phyloP scores from a whole-genome alignment of 345 rosid species.

The Eucalyptus rudis region DNA sequence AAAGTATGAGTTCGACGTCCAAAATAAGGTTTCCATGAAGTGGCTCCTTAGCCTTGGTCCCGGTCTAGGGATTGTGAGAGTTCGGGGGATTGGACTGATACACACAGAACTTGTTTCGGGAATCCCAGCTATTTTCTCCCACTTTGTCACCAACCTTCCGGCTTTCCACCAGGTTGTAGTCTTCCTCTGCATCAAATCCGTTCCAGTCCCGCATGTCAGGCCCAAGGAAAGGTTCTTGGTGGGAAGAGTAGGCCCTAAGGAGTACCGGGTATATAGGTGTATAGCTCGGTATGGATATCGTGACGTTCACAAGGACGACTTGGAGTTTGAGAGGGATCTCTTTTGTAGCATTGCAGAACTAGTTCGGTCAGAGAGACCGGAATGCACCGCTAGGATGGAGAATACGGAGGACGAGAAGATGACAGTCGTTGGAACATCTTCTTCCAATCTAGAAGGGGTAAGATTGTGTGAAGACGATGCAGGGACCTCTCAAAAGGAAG shows the following conservation, averaged over 20 bases:
- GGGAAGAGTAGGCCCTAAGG: slow-evolving; percentile 82
- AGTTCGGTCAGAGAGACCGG: slow-evolving; percentile 45
- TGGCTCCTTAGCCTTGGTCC: slow-evolving; percentile 88
- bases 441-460: slow-evolving; percentile 43
- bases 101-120: slow-evolving; percentile 92
- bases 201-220: slow-evolving; percentile 87
- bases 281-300: slow-evolving; percentile 92
- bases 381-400: slow-evolving; percentile 4
- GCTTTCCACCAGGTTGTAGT: slow-evolving; percentile 94
- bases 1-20: slow-evolving; percentile 83
- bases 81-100: slow-evolving; percentile 83
- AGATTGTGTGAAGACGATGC: slow-evolving; percentile 30
- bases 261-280: slow-evolving; percentile 74
- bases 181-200: slow-evolving; percentile 90
- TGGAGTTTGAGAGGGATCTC: slow-evolving; percentile 83
- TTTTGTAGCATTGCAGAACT: slow-evolving; percentile 75
- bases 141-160: slow-evolving; percentile 96
- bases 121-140: slow-evolving; percentile 93
- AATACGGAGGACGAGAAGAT: slow-evolving; percentile 28
- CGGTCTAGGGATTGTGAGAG: slow-evolving; percentile 74
- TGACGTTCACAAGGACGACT: slow-evolving; percentile 74
- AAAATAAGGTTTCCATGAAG: slow-evolving; percentile 81
- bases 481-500: slow-evolving; percentile 4
- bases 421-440: slow-evolving; percentile 69
- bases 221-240: slow-evolving; percentile 85